phyloP scores from a whole-genome alignment of 2,329 filamentous ascomycete genomes.

The Raffaelea albimanens region DNA sequence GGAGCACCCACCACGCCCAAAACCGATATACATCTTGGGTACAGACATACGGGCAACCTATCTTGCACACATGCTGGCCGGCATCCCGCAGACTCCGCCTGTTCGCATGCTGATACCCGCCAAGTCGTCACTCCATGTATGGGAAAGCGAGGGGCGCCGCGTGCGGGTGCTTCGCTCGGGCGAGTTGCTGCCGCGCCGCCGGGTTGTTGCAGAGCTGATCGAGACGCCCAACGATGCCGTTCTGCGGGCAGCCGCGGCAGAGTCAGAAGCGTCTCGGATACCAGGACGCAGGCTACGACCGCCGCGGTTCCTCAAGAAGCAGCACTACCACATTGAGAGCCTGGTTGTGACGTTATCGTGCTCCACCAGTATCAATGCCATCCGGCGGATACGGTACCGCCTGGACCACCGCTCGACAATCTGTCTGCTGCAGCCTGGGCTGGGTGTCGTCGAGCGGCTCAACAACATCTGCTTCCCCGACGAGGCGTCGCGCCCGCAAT shows the following conservation, averaged over 20 bases:
- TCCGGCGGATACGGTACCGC: constrained; percentile 18
- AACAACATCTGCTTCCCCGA: constrained; percentile 63
- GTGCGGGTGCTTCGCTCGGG: constrained; percentile 10
- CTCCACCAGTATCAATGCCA: constrained; percentile 14
- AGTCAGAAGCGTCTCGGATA: no score
- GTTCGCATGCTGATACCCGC: constrained; percentile 19
- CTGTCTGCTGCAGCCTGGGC: constrained; percentile 33
- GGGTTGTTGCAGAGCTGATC: constrained; percentile 16
- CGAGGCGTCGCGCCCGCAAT: constrained; percentile 56
- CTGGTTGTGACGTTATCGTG: constrained; percentile 23
- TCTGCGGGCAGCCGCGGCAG: not conserved
- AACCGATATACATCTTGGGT: constrained; percentile 21
- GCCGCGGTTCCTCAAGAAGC: no score
- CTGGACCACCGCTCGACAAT: constrained; percentile 23
- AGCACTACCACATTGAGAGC: constrained; percentile 14
- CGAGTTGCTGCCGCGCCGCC: not conserved
- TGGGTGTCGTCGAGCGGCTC: constrained; percentile 74
- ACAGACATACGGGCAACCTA: constrained; percentile 17
- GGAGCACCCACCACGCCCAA: constrained; percentile 1
- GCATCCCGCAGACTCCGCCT: constrained; percentile 17
- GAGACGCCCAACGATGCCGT: not conserved
- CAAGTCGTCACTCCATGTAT: constrained; percentile 14
- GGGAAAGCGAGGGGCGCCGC: constrained; percentile 12
- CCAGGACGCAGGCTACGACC: not conserved
- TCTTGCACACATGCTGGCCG: constrained; percentile 21